Percentiles rank a stretch among this genome's conserved stretches.
Evolutionary conservation across 1,139 yeast species (phyloP).

Genomic region (Blastobotrys apis): DNA sequence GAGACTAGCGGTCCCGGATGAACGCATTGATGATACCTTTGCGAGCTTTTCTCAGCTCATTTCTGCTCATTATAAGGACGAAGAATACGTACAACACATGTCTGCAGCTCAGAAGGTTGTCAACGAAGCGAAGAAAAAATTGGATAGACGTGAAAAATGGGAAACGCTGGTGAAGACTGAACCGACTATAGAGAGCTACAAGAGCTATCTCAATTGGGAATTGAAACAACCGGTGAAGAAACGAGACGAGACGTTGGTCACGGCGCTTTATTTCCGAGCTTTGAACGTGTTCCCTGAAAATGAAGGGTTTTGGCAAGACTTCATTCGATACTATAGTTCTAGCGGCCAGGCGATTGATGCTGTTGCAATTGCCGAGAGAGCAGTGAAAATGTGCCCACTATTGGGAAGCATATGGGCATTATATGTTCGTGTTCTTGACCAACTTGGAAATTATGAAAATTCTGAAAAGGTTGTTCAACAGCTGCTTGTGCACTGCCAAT

Average conservation of each 20-base stretch:
- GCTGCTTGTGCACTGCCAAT: too few relatives aligned
- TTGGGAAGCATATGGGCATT: slow-evolving; percentile 31
- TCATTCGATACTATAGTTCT: slow-evolving; percentile 20
- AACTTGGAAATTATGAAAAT: too few relatives aligned
- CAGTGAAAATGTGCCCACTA: slow-evolving; percentile 26
- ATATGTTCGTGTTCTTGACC: too few relatives aligned
- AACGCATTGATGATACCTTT: slow-evolving; percentile 42
- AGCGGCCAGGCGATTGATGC: not conserved
- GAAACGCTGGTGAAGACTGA: slow-evolving; percentile 18
- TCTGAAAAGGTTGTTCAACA: too few relatives aligned
- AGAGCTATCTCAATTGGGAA: slow-evolving; percentile 33
- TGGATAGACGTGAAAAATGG: slow-evolving; percentile 23
- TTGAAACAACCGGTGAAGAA: slow-evolving; percentile 10
- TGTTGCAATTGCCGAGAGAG: slow-evolving; percentile 24
- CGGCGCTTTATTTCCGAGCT: slow-evolving; percentile 27
- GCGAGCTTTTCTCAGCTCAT: slow-evolving; percentile 44
- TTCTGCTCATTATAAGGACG: slow-evolving; percentile 28
- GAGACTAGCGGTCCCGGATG: slow-evolving; percentile 45
- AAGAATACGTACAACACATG: slow-evolving; percentile 43
- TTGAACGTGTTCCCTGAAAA: slow-evolving; percentile 19
- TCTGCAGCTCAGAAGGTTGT: slow-evolving; percentile 39
- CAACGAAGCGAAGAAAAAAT: slow-evolving; percentile 32
- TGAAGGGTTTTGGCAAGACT: slow-evolving; percentile 32
- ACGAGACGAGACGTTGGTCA: slow-evolving; percentile 17
- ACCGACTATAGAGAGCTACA: slow-evolving; percentile 24